Base-by-base conservation (phyloP, 176 grass and related monocot genomes). In the Oryza longistaminata region DNA sequence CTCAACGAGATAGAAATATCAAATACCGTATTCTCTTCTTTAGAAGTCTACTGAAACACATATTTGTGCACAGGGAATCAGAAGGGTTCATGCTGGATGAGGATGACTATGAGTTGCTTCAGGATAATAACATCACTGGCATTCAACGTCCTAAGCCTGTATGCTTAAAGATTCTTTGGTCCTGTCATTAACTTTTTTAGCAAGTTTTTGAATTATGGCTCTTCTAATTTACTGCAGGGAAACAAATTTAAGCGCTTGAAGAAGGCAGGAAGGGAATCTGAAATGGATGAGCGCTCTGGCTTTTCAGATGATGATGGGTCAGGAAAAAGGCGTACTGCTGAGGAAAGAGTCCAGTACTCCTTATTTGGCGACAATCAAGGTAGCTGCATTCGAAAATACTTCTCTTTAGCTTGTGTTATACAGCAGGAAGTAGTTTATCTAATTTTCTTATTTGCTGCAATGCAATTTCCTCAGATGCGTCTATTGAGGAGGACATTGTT, bases 91-190 rank as follows among this genome's bases (percentile, higher is more conserved):
- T 68, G 67, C 97, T 99, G 50, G 97, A 99, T 81, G 97, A 99
- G 52, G 97, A 99, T 92, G 97, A 99, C 79, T 99, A 99, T 48
- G 85, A 94, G 88, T 88, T 99, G 90, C 91, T 99, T 64, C 88
- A 96, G 85, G 97, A 96, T 68, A 96, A 96, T 75, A 98, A 98
- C 76, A 95, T 92, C 68, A 90, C 88, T 58, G 95, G 95, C 72
- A 90, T 99, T 64, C 85, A 81, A 83, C 88, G 90, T 0, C 93
- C 93, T 17, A 93, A 92, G 70, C 97, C 88, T 66, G 97, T 96
- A 94, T 74, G 90, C 68, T 68, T 69, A 64, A 80, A 49, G 34
- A 48, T 72, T 66, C 21, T 40, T 44, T 53, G 3, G n/a, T 24
- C 69, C 43, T 71, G 7, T 10, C 65, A 71, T 61, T 4, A 26